A percentile compares a stretch with the other conserved stretches of the same genome.
phyloP scores from a whole-genome alignment of 331 rosid genomes.

The Telfairia occidentalis region DNA sequence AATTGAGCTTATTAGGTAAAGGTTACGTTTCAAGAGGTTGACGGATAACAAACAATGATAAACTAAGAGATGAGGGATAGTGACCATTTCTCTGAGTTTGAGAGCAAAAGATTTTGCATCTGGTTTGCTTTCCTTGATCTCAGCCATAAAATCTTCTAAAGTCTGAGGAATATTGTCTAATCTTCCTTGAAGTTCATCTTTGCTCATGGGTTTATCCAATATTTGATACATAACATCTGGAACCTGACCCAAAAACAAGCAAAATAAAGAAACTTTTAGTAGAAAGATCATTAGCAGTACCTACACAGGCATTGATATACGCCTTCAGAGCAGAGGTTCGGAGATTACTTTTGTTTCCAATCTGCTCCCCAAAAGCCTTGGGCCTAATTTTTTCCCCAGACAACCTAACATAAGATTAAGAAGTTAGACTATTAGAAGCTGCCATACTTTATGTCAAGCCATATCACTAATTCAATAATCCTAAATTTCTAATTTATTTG shows the following conservation, averaged over 20 bases:
- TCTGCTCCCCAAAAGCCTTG: conserved; percentile 74
- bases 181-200: conserved; percentile 58
- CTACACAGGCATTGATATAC: background rate
- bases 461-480: background rate
- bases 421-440: conserved; percentile 8
- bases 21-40: conserved; percentile 5
- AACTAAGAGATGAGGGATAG: background rate
- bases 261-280: conserved; percentile 7
- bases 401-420: conserved; percentile 49
- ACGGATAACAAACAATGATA: background rate
- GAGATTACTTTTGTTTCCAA: conserved; percentile 54
- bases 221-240: conserved; percentile 85
- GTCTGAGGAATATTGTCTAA: conserved; percentile 68
- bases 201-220: conserved; percentile 54
- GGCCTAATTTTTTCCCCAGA: conserved; percentile 79
- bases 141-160: conserved; percentile 77
- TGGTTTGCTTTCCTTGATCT: conserved; percentile 40
- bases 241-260: conserved; percentile 39
- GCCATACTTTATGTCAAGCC: background rate
- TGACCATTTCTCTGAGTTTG: conserved; percentile 86
- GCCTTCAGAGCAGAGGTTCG: conserved; percentile 9
- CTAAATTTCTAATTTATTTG: background rate
- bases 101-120: conserved; percentile 75
- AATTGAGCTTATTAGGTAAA: background rate
- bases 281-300: background rate